Conservation (phyloP, 768 basidiomycete species). For the Epithele typhae region DNA sequence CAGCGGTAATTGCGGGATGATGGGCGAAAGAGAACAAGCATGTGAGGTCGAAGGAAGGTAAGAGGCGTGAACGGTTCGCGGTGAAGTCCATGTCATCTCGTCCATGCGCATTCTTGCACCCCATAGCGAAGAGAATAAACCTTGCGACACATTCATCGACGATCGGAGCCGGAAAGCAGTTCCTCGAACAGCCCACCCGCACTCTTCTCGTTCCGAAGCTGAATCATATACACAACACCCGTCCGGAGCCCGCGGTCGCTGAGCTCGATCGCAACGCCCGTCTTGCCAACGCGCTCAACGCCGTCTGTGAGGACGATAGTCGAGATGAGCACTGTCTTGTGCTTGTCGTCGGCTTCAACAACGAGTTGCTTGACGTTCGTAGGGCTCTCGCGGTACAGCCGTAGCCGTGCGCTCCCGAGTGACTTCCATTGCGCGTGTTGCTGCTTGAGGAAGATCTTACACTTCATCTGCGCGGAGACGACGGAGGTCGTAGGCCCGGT, state of each 20-base stretch:
- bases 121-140: no score
- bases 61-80: no score
- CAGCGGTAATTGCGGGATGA: background rate
- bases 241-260: constrained; percentile 90
- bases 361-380: constrained; percentile 95
- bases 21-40: constrained; percentile 7
- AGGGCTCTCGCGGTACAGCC: constrained; percentile 79
- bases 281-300: constrained; percentile 98
- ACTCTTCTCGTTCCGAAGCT: constrained; percentile 83
- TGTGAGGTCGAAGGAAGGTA: background rate
- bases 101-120: constrained; percentile 1
- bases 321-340: constrained; percentile 78
- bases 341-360: constrained; percentile 79
- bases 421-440: constrained; percentile 98
- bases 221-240: constrained; percentile 96
- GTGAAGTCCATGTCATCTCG: constrained; percentile 2
- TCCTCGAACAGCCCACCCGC: constrained; percentile 84
- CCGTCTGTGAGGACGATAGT: constrained; percentile 96
- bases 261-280: constrained; percentile 93
- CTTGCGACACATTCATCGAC: constrained; percentile 24
- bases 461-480: constrained; percentile 90
- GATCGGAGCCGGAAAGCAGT: constrained; percentile 83
- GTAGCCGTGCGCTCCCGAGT: constrained; percentile 81
- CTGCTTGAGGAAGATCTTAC: constrained; percentile 96
- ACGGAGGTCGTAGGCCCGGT: constrained; percentile 71